Conservation (phyloP, 768 basidiomycete species). For the Kwoniella newhampshirensis region DNA sequence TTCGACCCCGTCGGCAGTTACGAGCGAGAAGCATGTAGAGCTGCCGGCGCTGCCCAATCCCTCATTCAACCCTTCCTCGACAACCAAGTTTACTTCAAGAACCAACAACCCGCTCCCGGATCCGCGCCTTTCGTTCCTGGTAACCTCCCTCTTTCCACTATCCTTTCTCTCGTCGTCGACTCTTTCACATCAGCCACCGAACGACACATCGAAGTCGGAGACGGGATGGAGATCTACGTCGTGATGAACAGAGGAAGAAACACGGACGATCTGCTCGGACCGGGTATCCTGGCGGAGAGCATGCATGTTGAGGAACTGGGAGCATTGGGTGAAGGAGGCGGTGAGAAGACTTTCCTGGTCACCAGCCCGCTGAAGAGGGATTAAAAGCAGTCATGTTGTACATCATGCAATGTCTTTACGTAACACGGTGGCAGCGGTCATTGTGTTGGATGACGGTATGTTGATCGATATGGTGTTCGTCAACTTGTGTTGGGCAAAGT, state of each 20-base stretch:
- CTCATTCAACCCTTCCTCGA: slow-evolving; percentile 97
- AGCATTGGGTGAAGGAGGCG: slow-evolving; percentile 37
- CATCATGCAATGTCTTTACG: too few species aligned
- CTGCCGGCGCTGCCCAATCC: slow-evolving; percentile 90
- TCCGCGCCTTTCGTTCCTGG: slow-evolving; percentile 65
- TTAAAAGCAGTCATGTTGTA: slow-evolving; percentile 18
- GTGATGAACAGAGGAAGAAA: slow-evolving; percentile 70
- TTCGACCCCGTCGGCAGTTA: slow-evolving; percentile 99
- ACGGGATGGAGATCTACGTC: slow-evolving; percentile 89
- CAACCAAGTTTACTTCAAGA: slow-evolving; percentile 99
- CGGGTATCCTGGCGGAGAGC: slow-evolving; percentile 32
- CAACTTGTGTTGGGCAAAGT: too few species aligned
- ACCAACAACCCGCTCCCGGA: slow-evolving; percentile 75
- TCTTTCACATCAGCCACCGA: slow-evolving; percentile 97
- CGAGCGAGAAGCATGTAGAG: slow-evolving; percentile 93
- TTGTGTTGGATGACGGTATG: too few species aligned
- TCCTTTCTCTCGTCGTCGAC: slow-evolving; percentile 85
- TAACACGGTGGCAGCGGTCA: too few species aligned
- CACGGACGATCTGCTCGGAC: slow-evolving; percentile 56
- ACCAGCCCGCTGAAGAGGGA: slow-evolving; percentile 40
- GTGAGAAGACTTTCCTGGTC: slow-evolving; percentile 45
- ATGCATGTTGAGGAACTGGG: slow-evolving; percentile 47
- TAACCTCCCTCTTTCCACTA: slow-evolving; percentile 76
- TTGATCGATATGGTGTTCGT: too few species aligned
- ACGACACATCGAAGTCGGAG: slow-evolving; percentile 98